Evolutionary conservation across 73 alveolate species (phyloP), one percentile per base, ranked within the genome.

Genomic region (Paramecium sonneborni): DNA sequence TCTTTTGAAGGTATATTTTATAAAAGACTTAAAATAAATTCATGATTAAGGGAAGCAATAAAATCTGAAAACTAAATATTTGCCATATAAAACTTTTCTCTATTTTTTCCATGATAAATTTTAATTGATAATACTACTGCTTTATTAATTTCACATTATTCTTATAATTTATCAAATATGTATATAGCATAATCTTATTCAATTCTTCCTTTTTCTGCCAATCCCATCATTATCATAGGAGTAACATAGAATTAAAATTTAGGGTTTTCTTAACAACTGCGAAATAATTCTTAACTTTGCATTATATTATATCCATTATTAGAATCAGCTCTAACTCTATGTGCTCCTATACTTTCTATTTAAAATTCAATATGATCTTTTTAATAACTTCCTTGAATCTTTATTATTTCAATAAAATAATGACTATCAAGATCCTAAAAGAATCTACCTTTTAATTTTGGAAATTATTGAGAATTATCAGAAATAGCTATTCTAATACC

Each of bases 341-440:
- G 84, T 0, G 84, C 84, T 11, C 84, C 84, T 5, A 62, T 62
- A 26, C 48, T 26, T 62, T 62, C 6, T 30, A 62, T 26, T 26
- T 26, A 62, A 62, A 62, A 26, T 6, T 10, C 24, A 3, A 62
- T 30, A 12, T 62, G 5, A 62, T 62, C 84, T 32, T 62, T 62
- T 5, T 62, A 21, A 24, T 30, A 62, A 15, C 48, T 62, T 6
- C 48, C 39, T 2, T 30, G 2, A 5, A 62, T 62, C 12, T 2
- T 62, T 0, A 30, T 30, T 8, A 62, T 32, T 26, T 62, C 84
- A 26, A 62, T 62, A 72, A 72, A 72, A 21, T 15, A 72, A 34
- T 72, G 86, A 35, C 57, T 38, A 32, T 72, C 86, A 28, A 72
- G 57, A 34, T 72, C 86, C 15, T 20, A 35, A 34, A 72, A 72